Evolutionary conservation across 345 rosid genomes (phyloP), one percentile per base, ranked within the genome.

Genomic region (Xanthoceras sorbifolium): DNA sequence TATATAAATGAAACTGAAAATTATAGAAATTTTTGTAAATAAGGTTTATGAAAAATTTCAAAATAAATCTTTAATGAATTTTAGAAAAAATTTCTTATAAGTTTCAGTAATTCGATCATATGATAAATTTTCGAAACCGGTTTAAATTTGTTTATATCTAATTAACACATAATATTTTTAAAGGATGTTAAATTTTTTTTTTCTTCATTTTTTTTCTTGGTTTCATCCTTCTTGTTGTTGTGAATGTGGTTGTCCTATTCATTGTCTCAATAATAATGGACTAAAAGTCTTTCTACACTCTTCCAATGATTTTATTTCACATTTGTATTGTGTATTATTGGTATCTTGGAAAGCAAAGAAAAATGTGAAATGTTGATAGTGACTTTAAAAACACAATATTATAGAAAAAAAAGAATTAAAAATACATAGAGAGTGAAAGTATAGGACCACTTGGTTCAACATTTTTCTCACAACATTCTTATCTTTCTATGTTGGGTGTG

Each of bases 371-470:
- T 1, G 57, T 40, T 40, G 76, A 72, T 60, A 38, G 76, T 25
- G 76, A 60, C 36, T 59, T 3, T 6, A 52, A 10, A 4, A 10
- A 22, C 14, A 20, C 46, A 17, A 4, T 50, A 50, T n/a, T 4
- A 50, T 1, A 50, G 55, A 3, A n/a, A n/a, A n/a, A n/a, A n/a
- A n/a, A 50, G 17, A 46, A 46, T 9, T 11, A 4, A 31, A 4
- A 72, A 38, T 23, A 3, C 52, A 14, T 57, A n/a, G 8, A 61
- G 31, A 17, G 14, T 5, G n/a, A 72, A 28, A 50, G 36, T n/a
- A 18, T 61, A 7, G 76, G 76, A 42, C 76, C 76, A 73, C 76
- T 42, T 42, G 46, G 48, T 29, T 48, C 65, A 44, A 42, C 76
- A 5, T 61, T 61, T 42, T 73, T 63, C 28, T 29, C 38, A 8